phyloP scores from a whole-genome alignment of 2,329 filamentous ascomycete genomes.

The Stachybotrys chlorohalonatus region DNA sequence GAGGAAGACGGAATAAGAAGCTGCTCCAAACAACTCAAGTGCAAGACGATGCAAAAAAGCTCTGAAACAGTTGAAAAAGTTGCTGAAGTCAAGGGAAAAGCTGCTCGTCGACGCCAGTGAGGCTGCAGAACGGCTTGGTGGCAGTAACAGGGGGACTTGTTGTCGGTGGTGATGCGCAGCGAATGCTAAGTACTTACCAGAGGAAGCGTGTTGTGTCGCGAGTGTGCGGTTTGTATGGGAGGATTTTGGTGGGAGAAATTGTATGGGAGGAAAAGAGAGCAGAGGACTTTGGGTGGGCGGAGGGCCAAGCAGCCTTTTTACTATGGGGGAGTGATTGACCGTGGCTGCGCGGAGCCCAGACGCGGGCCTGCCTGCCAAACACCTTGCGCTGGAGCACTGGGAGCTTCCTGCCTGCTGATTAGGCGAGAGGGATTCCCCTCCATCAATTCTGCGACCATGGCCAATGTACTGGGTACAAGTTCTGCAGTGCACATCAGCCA shows the following conservation, averaged over 20 bases:
- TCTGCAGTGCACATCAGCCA: too few species aligned
- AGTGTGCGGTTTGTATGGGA: slow-evolving; percentile 37
- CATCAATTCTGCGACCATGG: not conserved
- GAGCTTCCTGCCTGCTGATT: slow-evolving; percentile 15
- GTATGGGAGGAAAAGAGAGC: slow-evolving; percentile 51
- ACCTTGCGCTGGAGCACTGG: slow-evolving; percentile 12
- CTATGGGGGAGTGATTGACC: slow-evolving; percentile 54
- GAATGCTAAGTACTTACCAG: slow-evolving; percentile 41
- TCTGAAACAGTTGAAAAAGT: not conserved
- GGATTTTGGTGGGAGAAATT: slow-evolving; percentile 46
- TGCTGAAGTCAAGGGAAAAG: not conserved
- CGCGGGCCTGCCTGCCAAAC: slow-evolving; percentile 18
- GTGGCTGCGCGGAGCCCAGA: slow-evolving; percentile 19
- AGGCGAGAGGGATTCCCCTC: slow-evolving; percentile 12
- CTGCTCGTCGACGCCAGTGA: not conserved
- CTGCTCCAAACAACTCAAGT: not conserved
- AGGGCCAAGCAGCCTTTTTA: slow-evolving; percentile 52
- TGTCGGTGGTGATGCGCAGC: slow-evolving; percentile 14
- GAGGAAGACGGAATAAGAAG: not conserved
- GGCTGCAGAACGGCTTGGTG: slow-evolving; percentile 2
- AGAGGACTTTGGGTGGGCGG: slow-evolving; percentile 36
- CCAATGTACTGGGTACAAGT: too few species aligned
- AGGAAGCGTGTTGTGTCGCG: slow-evolving; percentile 25
- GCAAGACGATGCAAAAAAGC: not conserved
- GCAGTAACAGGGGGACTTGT: slow-evolving; percentile 13